A percentile compares a stretch with the other conserved stretches of the same genome.
These are phyloP conservation scores for Jamesozyma hellenica DNA, from an alignment of 805 yeast species.

Conservation along the genomic window DNA sequence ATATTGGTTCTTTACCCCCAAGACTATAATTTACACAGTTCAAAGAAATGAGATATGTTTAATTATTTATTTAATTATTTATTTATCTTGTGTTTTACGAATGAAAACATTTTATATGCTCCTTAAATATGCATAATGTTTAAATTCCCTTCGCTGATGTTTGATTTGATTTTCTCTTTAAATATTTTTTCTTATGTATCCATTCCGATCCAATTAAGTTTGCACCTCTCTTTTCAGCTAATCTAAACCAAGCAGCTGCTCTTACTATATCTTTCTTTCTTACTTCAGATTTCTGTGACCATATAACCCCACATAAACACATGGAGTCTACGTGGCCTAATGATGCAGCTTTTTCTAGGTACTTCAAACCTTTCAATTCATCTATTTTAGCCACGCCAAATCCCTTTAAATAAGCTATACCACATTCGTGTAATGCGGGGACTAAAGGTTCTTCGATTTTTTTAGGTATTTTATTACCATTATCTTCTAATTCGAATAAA, in stretches of 20 bases:
- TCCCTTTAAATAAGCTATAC: constrained; percentile 45
- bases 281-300: constrained; percentile 43
- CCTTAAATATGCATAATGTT: no score
- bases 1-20: constrained; percentile 32
- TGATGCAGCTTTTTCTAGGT: constrained; percentile 54
- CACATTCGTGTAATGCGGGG: constrained; percentile 51
- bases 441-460: constrained; percentile 37
- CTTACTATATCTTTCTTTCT: constrained; percentile 47
- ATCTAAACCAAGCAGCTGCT: constrained; percentile 64
- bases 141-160: background rate
- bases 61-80: background rate
- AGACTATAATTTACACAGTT: constrained; percentile 1
- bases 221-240: constrained; percentile 53
- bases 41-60: background rate
- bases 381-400: constrained; percentile 40
- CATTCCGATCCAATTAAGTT: constrained; percentile 59
- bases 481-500: constrained; percentile 29
- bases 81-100: no score
- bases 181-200: constrained; percentile 64
- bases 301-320: constrained; percentile 59
- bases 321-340: constrained; percentile 61
- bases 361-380: constrained; percentile 46
- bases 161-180: constrained; percentile 16
- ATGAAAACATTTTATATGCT: no score
- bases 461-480: constrained; percentile 26